Evolutionary conservation across 352 stramenopile genomes (phyloP).

Genomic region (Pythium periplocum): DNA sequence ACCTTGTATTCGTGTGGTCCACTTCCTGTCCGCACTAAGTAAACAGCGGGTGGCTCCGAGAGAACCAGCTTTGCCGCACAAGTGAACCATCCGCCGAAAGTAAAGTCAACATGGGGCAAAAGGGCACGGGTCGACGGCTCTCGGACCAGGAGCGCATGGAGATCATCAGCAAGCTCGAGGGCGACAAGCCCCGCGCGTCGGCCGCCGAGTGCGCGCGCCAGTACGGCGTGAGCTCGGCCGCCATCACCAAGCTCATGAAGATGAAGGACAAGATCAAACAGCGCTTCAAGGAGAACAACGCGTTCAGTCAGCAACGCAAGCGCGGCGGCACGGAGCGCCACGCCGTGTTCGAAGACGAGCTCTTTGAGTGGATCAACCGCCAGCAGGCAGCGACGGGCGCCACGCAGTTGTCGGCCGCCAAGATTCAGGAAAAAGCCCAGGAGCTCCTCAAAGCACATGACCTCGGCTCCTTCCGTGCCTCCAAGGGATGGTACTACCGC

Average conservation of each 20-base stretch:
- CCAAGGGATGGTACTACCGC: conserved; percentile 76
- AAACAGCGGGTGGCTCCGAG: conserved; percentile 5
- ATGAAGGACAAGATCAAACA: conserved; percentile 62
- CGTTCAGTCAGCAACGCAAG: conserved; percentile 43
- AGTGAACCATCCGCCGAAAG: conserved; percentile 15
- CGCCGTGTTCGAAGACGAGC: conserved; percentile 42
- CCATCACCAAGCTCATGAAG: conserved; percentile 81
- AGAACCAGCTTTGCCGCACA: conserved; percentile 1
- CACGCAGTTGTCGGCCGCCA: conserved; percentile 12
- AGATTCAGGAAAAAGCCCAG: conserved; percentile 18
- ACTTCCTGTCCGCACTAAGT: conserved; percentile 5
- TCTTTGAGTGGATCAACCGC: conserved; percentile 43
- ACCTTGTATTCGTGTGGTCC: neutral
- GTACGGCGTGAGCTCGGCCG: conserved; percentile 63
- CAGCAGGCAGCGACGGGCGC: conserved; percentile 6
- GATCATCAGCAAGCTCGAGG: conserved; percentile 66
- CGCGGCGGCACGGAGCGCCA: conserved; percentile 44
- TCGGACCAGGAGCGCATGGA: conserved; percentile 73
- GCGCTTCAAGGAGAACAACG: conserved; percentile 44
- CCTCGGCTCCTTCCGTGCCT: conserved; percentile 29
- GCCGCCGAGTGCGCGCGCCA: conserved; percentile 50
- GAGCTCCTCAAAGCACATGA: conserved; percentile 20
- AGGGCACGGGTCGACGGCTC: conserved; percentile 52
- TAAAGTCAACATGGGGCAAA: conserved; percentile 16
- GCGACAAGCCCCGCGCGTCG: conserved; percentile 39